Evolutionary conservation across 2,329 filamentous ascomycete species (phyloP).

Genomic region (Talaromyces sp.): DNA sequence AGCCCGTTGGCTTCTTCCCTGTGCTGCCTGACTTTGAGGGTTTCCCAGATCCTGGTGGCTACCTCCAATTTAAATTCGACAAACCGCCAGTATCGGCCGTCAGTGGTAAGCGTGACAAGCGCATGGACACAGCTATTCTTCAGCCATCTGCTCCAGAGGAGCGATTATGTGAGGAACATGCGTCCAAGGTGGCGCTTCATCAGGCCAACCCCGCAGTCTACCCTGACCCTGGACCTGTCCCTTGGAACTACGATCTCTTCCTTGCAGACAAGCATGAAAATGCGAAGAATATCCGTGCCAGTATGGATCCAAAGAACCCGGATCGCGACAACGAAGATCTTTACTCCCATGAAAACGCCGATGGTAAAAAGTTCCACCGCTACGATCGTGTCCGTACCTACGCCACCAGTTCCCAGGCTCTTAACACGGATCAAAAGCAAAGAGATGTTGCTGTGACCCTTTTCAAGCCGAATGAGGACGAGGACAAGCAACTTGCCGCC

Average conservation of each 20-base stretch:
- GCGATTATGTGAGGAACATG: slow-evolving; percentile 50
- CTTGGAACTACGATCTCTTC: slow-evolving; percentile 63
- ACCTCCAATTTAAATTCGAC: slow-evolving; percentile 63
- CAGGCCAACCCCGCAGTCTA: slow-evolving; percentile 54
- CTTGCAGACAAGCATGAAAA: slow-evolving; percentile 54
- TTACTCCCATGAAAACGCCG: slow-evolving; percentile 50
- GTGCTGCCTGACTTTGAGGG: slow-evolving; percentile 64
- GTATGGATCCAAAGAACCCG: slow-evolving; percentile 57
- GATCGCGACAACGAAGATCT: slow-evolving; percentile 56
- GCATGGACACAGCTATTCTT: slow-evolving; percentile 62
- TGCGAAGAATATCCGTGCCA: slow-evolving; percentile 57
- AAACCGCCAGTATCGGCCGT: slow-evolving; percentile 58
- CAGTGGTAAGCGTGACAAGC: slow-evolving; percentile 56
- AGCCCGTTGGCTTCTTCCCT: slow-evolving; percentile 62
- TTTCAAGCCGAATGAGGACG: slow-evolving; percentile 51
- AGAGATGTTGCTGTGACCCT: slow-evolving; percentile 62
- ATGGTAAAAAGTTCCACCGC: slow-evolving; percentile 53
- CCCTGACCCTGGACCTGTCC: slow-evolving; percentile 55
- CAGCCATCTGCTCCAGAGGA: slow-evolving; percentile 56
- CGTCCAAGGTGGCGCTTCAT: slow-evolving; percentile 52
- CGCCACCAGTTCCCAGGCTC: slow-evolving; percentile 58
- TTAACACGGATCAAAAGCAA: slow-evolving; percentile 56
- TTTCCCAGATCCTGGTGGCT: slow-evolving; percentile 60
- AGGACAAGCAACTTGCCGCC: slow-evolving; percentile 54
- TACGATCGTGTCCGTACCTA: slow-evolving; percentile 63